Evolutionary conservation across 371 early-diverging fungal genomes (phyloP).

Genomic region (Mucor irregularis): DNA sequence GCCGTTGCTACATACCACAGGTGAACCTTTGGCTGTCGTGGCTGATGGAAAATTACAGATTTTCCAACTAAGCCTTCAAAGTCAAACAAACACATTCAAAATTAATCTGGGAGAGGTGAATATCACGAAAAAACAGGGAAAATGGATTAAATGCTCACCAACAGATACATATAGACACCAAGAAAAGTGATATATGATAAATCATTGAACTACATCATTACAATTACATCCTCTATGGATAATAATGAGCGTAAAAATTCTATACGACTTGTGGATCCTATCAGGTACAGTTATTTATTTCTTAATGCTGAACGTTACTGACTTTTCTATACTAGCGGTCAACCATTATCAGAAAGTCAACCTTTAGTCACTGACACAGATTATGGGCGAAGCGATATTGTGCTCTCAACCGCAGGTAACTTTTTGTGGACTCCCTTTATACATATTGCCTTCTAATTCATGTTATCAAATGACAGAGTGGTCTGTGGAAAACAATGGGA

Average conservation of each 20-base stretch:
- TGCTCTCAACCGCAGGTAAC: slow-evolving; percentile 27
- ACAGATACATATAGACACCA: slow-evolving; percentile 14
- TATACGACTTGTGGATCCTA: slow-evolving; percentile 17
- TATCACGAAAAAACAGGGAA: neutral
- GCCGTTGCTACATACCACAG: neutral
- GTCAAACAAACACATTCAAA: slow-evolving; percentile 12
- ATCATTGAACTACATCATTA: slow-evolving; percentile 9
- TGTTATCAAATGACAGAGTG: slow-evolving; percentile 23
- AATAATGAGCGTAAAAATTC: slow-evolving; percentile 13
- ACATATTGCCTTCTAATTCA: too few relatives aligned
- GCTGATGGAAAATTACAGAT: slow-evolving; percentile 27
- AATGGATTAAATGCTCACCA: neutral
- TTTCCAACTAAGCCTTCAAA: slow-evolving; percentile 2
- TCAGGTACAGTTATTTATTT: slow-evolving; percentile 7
- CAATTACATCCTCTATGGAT: slow-evolving; percentile 7
- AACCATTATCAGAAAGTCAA: slow-evolving; percentile 12
- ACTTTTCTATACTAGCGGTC: slow-evolving; percentile 15
- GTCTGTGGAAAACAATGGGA: slow-evolving; percentile 27
- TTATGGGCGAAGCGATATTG: slow-evolving; percentile 17
- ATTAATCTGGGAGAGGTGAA: slow-evolving; percentile 28
- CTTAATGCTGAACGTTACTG: neutral
- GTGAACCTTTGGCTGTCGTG: slow-evolving; percentile 16
- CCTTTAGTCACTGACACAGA: slow-evolving; percentile 7
- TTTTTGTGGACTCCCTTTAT: neutral
- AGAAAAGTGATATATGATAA: slow-evolving; percentile 22